Conservation (phyloP, 2,329 filamentous ascomycete species). For the Trichoderma sp. region DNA sequence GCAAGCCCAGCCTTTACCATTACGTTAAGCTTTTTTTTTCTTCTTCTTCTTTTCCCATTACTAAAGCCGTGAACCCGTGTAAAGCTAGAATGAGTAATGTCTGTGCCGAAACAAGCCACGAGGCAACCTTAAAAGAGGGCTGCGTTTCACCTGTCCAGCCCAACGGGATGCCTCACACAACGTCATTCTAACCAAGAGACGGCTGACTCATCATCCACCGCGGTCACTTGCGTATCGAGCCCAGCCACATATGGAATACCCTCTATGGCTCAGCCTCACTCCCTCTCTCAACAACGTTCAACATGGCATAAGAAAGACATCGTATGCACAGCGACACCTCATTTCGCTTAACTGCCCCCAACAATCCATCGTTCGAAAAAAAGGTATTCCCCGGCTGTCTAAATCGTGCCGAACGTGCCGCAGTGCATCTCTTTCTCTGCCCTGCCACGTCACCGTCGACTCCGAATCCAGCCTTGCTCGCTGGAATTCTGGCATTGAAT, state of each 20-base stretch:
- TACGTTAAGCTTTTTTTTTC: not conserved
- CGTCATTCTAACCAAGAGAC: not conserved
- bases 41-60: not conserved
- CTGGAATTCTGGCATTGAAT: not conserved
- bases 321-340: not conserved
- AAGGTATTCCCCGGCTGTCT: not conserved
- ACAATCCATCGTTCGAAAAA: not conserved
- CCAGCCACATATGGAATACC: not conserved
- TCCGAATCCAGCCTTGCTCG: not conserved
- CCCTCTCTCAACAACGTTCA: constrained; percentile 1
- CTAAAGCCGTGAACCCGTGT: not conserved
- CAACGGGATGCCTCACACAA: constrained; percentile 13
- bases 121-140: constrained; percentile 3
- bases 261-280: not conserved
- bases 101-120: not conserved
- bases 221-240: not conserved
- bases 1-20: not conserved
- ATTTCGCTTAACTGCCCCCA: constrained; percentile 15
- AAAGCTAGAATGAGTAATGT: not conserved
- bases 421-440: not conserved
- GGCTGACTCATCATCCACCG: constrained; percentile 4
- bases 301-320: not conserved
- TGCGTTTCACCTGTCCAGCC: not conserved
- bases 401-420: constrained; percentile 18
- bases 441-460: constrained; percentile 5